Conservation (phyloP, 2,329 filamentous ascomycete species). For the Sporothrix humicola region DNA sequence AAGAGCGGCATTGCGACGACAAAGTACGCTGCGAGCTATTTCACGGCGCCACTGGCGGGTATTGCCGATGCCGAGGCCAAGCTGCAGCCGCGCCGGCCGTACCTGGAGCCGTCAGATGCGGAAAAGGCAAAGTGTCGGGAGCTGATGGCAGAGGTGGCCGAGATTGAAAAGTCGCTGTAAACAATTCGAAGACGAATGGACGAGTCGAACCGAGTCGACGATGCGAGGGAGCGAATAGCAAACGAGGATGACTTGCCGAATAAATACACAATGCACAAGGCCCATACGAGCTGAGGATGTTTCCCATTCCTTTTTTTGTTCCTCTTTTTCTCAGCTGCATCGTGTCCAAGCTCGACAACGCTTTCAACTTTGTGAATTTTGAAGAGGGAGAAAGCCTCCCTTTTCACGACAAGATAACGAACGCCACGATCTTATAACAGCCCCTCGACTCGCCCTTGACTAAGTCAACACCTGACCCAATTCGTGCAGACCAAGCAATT, state of each 20-base stretch:
- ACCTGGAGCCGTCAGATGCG: conserved; percentile 55
- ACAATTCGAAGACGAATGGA: background rate
- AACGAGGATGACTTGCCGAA: background rate
- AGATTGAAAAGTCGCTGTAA: conserved; percentile 50
- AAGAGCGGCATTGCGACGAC: conserved; percentile 70
- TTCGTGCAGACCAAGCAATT: conserved; percentile 1
- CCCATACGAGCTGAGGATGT: background rate
- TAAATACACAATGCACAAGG: background rate
- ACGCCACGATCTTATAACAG: background rate
- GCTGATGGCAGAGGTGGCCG: conserved; percentile 51
- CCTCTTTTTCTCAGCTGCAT: background rate
- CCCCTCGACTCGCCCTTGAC: background rate
- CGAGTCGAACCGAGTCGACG: background rate
- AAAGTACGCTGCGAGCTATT: conserved; percentile 70
- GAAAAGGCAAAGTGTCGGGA: conserved; percentile 51
- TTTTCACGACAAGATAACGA: background rate
- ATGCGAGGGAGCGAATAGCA: background rate
- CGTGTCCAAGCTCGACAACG: background rate
- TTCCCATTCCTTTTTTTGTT: background rate
- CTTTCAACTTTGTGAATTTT: too few relatives aligned
- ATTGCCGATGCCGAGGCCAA: conserved; percentile 64
- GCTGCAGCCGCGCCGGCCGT: conserved; percentile 66
- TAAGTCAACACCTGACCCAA: background rate
- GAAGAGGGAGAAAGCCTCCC: background rate
- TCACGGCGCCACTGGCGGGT: conserved; percentile 62